Percentiles rank a stretch among this genome's conserved stretches.
Evolutionary conservation across 1,284 basidiomycete genomes (phyloP).

Genomic region (Malassezia vespertilionis): DNA sequence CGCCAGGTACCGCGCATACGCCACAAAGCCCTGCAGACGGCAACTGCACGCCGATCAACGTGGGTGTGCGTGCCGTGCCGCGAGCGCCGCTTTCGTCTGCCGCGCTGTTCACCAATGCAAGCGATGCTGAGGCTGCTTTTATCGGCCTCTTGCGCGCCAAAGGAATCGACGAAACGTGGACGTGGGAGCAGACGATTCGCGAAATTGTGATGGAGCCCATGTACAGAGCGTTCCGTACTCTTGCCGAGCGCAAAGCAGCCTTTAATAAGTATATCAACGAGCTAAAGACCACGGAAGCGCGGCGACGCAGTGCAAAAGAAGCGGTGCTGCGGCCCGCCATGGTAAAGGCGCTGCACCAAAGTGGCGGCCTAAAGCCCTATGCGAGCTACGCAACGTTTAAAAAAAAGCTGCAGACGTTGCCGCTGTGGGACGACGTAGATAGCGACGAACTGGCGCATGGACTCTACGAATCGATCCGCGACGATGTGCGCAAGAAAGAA

Average conservation of each 20-base stretch:
- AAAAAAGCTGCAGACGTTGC: conserved; percentile 16
- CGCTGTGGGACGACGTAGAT: conserved; percentile 21
- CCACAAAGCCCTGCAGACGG: conserved; percentile 2
- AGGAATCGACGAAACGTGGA: conserved; percentile 79
- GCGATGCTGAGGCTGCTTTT: conserved; percentile 89
- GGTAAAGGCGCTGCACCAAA: conserved; percentile 17
- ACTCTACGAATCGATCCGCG: conserved; percentile 24
- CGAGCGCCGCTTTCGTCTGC: background rate
- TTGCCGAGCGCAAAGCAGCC: conserved; percentile 84
- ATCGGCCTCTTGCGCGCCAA: conserved; percentile 74
- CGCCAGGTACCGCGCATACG: background rate
- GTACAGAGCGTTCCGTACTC: conserved; percentile 83
- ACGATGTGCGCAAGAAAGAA: conserved; percentile 24
- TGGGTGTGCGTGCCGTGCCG: background rate
- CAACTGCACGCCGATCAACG: background rate
- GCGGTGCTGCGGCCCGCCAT: conserved; percentile 25
- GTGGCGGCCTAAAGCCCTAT: conserved; percentile 27
- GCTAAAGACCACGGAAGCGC: conserved; percentile 26
- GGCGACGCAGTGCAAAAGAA: conserved; percentile 19
- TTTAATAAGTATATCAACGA: conserved; percentile 51
- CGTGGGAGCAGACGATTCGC: conserved; percentile 97
- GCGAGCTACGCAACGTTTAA: conserved; percentile 27
- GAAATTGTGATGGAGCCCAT: conserved; percentile 93
- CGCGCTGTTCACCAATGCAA: conserved; percentile 1
- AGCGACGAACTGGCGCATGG: conserved; percentile 22